Evolutionary conservation across 345 rosid genomes (phyloP), one percentile per base, ranked within the genome.

Genomic region (Aquilaria yunnanensis): DNA sequence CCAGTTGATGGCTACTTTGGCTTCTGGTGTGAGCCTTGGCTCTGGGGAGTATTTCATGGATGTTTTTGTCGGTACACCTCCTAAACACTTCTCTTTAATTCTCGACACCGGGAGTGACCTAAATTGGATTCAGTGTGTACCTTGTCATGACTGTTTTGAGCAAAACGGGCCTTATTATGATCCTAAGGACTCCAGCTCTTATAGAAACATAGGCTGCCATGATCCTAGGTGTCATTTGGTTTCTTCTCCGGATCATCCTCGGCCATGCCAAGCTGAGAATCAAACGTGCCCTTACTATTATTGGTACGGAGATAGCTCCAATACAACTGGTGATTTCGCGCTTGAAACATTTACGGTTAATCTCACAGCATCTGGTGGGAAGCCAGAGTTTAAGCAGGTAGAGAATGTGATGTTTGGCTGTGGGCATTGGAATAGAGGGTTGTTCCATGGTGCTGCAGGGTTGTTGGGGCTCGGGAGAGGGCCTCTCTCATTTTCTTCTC

Each of bases 51-150:
- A 94, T 67, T 90, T 94, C 73, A 86, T 94, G 76, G 97, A 94
- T 67, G 99, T 90, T 31, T 82, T 94, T 56, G 72, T 90, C 30
- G 99, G 99, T 63, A 83, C 89, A 2, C 99, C 99, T 55, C 91
- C 96, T 12, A 86, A 82, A 60, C 99, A 88, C 74, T 90, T 79
- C 72, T 88, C 94, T 60, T 81, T 94, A 70, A 94, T 94, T 57
- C 92, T 94, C 30, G 99, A 94, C 76, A 94, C 99, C 10, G 97
- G 97, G 5, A 93, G 97, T 73, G 97, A 93, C 76, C 82, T 93
- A 53, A 93, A 90, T 67, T 93, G 97, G 97, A 81, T 94, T 63
- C 99, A 94, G 47, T 88, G 92, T 41, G 75, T 83, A 4, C 97
- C 99, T 67, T 94, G 97, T 67, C 43, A 82, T 57, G 99, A 81